phyloP scores from a whole-genome alignment of 495 filamentous ascomycete species.

The Staphylotrichum tortipilum region DNA sequence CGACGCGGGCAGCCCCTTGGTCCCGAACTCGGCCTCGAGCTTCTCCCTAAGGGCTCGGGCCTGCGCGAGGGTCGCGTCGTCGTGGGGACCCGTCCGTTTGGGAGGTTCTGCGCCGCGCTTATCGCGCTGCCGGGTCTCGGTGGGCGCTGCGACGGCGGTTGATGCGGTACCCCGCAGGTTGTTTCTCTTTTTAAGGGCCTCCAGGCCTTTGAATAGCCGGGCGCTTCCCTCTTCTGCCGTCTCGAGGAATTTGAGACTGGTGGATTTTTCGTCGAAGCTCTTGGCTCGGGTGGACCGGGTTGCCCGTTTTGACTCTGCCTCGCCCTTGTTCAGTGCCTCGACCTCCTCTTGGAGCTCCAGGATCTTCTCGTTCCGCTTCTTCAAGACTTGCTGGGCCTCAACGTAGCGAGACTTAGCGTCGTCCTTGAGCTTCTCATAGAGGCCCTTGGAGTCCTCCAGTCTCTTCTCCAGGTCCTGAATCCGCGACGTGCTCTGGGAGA shows the following conservation, averaged over 20 bases:
- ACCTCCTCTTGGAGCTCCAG: conserved; percentile 29
- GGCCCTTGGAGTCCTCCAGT: conserved; percentile 31
- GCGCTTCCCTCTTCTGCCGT: conserved; percentile 16
- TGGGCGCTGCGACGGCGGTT: not conserved
- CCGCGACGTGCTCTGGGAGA: conserved; percentile 28
- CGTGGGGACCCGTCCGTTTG: conserved; percentile 9
- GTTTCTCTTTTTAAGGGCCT: conserved; percentile 12
- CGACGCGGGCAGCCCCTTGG: conserved; percentile 1
- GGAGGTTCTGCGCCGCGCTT: conserved; percentile 5
- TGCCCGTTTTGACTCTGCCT: conserved; percentile 13
- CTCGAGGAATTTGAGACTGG: conserved; percentile 14
- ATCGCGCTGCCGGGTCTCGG: not conserved
- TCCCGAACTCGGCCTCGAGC: conserved; percentile 22
- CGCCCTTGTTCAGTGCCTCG: conserved; percentile 20
- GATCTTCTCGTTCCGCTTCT: conserved; percentile 59
- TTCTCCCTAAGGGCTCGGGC: conserved; percentile 23
- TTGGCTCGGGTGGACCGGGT: conserved; percentile 7
- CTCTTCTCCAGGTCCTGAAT: conserved; percentile 37
- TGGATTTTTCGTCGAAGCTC: conserved; percentile 18
- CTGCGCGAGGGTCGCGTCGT: conserved; percentile 17
- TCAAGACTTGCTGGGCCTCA: conserved; percentile 47
- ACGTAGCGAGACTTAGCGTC: conserved; percentile 48
- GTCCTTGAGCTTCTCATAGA: conserved; percentile 50
- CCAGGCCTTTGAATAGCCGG: conserved; percentile 12
- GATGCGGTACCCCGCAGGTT: conserved; percentile 8